Conservation (phyloP, 108 stramenopile genomes). For the Skeletonema grethae region DNA sequence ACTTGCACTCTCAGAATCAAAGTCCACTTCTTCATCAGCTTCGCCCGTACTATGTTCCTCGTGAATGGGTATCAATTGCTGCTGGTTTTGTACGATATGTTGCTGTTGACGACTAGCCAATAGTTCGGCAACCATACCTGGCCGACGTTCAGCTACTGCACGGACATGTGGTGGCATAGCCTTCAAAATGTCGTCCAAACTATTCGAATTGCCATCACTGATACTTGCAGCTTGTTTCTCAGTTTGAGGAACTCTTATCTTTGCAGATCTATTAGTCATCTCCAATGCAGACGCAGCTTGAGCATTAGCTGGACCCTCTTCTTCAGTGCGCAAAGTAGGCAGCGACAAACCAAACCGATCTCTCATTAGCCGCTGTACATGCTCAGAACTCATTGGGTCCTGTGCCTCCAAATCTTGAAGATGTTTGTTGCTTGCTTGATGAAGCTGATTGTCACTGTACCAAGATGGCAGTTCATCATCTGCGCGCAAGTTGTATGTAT, state of each 20-base stretch:
- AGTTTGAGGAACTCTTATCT: background rate
- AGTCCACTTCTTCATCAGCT: constrained; percentile 1
- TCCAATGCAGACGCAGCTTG: background rate
- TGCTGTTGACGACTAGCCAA: constrained; percentile 18
- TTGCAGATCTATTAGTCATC: background rate
- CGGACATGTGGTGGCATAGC: constrained; percentile 59
- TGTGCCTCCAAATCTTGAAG: background rate
- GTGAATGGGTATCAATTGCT: background rate
- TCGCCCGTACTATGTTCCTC: background rate
- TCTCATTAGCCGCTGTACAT: constrained; percentile 54
- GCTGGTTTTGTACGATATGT: background rate
- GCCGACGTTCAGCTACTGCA: constrained; percentile 57
- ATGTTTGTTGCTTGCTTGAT: background rate
- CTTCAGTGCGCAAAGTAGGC: constrained; percentile 30
- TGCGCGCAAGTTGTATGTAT: background rate
- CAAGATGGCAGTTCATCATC: constrained; percentile 16
- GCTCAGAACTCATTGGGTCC: constrained; percentile 10
- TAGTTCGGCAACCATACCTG: constrained; percentile 53
- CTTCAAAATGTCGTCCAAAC: constrained; percentile 29
- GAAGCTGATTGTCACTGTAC: constrained; percentile 14
- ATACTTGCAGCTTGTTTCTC: background rate
- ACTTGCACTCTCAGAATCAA: constrained; percentile 33
- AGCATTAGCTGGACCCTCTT: background rate
- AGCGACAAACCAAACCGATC: constrained; percentile 61
- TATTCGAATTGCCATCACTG: background rate